phyloP scores from a whole-genome alignment of 257 asterid genomes.

The Lantana camara region DNA sequence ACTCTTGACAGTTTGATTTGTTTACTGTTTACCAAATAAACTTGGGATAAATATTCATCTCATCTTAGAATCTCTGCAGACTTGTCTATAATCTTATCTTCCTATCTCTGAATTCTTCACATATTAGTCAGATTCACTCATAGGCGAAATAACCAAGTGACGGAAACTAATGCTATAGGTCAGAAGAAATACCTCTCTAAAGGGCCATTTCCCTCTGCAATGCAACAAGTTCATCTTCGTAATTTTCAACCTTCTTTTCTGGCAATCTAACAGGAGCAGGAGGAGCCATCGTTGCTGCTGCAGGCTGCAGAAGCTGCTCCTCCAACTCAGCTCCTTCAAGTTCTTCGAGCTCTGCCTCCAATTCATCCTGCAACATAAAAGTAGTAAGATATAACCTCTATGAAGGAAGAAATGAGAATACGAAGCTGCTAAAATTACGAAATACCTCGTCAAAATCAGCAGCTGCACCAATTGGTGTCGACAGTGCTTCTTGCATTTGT shows the following conservation, averaged over 20 bases:
- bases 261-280: constrained; percentile 51
- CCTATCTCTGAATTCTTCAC: not conserved
- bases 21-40: not conserved
- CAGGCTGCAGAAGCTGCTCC: constrained; percentile 67
- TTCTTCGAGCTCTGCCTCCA: constrained; percentile 75
- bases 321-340: constrained; percentile 67
- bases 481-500: constrained; percentile 60
- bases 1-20: not conserved
- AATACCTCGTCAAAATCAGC: constrained; percentile 73
- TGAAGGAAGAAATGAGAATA: not conserved
- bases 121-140: not conserved
- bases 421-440: not conserved
- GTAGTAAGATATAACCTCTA: not conserved
- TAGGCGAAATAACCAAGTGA: not conserved
- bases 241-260: constrained; percentile 36
- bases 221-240: constrained; percentile 71
- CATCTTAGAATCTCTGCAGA: not conserved
- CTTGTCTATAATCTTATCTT: not conserved
- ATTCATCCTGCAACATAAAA: constrained; percentile 49
- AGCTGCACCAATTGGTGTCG: constrained; percentile 61
- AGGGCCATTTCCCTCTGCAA: constrained; percentile 79
- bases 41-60: not conserved
- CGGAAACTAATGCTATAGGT: constrained; percentile 2
- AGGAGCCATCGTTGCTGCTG: constrained; percentile 61
- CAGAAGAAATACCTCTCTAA: constrained; percentile 35